phyloP scores from a whole-genome alignment of 805 yeast species.

The Wickerhamiella spandovensis region DNA sequence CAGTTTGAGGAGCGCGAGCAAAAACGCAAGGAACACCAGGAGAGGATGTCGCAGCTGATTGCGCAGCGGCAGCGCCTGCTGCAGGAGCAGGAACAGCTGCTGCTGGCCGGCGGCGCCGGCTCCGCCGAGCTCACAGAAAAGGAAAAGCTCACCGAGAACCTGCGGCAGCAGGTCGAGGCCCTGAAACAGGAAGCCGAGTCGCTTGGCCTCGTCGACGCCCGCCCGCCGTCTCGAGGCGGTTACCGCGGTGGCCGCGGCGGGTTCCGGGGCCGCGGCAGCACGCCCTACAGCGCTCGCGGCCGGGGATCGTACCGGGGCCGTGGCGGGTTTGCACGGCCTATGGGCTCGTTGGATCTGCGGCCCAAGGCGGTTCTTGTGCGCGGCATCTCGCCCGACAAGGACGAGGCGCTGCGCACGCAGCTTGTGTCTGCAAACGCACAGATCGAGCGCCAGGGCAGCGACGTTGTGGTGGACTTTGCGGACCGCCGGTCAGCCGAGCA shows the following conservation, averaged over 20 bases:
- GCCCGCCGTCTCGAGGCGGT: conserved; percentile 3
- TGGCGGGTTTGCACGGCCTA: conserved; percentile 15
- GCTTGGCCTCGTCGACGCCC: conserved; percentile 18
- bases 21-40: conserved; percentile 25
- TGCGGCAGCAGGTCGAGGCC: conserved; percentile 23
- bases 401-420: conserved; percentile 24
- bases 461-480: conserved; percentile 19
- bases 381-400: conserved; percentile 22
- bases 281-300: conserved; percentile 11
- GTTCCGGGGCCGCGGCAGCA: background rate
- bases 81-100: conserved; percentile 25
- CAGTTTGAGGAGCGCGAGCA: conserved; percentile 29
- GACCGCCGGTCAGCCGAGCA: conserved; percentile 29
- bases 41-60: conserved; percentile 23
- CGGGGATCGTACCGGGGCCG: conserved; percentile 14
- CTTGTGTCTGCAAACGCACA: conserved; percentile 17
- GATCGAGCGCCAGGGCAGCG: conserved; percentile 10
- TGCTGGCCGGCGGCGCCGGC: conserved; percentile 21
- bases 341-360: conserved; percentile 26
- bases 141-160: conserved; percentile 18
- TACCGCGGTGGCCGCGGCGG: conserved; percentile 5
- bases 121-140: conserved; percentile 14
- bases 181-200: conserved; percentile 24
- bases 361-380: conserved; percentile 26
- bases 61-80: conserved; percentile 27